Base-by-base conservation (phyloP, 2,329 filamentous ascomycete genomes). In the Lecanoromycetidae sp. region DNA sequence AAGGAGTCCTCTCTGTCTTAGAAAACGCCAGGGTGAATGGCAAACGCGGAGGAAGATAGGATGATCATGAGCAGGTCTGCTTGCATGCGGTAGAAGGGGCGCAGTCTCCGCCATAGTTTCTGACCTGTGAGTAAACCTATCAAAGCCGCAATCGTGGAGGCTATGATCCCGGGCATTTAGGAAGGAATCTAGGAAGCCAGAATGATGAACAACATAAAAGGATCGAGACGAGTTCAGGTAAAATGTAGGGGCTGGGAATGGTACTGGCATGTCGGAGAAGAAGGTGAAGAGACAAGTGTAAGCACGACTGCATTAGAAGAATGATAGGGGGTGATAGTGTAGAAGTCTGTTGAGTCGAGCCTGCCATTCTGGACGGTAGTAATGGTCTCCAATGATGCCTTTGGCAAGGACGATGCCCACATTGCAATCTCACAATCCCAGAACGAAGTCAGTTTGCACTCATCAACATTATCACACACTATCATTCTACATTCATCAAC, bases 11-110 rank as follows among this genome's bases (percentile, higher is more conserved):
- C 57, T 59, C 38, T 62, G 59, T 15, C 55, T 51, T 15, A 64
- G 55, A 19, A 19, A 45, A 30, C 41, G 26, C 60, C 60, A 63
- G 54, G 60, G 60, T 12, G 60, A 60, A 46, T 63, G 59, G 51
- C 59, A 63, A 42, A 59, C 56, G 20, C 60, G 58, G 29, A 61
- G 55, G 38, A 61, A 62, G 55, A 62, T 61, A 29, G 60, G 54
- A 54, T 61, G 33, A 52, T 48, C 57, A 54, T 50, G 37, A 13
- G 17, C 8, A 33, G 25, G 13, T 46, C 54, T 57, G 22, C 42
- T 51, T 25, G 52, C 49, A 41, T 57, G 57, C 26, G 58, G 58
- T 37, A 63, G 58, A 17, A 63, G 60, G 42, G 61, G 52, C n/a
- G 57, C 60, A 12, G 57, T 59, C 26, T 49, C 44, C 17, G 37